Percentiles rank a stretch among this genome's conserved stretches.
Evolutionary conservation across 2,329 filamentous ascomycete genomes (phyloP).

Genomic region (Cyphellophora attinorum): DNA sequence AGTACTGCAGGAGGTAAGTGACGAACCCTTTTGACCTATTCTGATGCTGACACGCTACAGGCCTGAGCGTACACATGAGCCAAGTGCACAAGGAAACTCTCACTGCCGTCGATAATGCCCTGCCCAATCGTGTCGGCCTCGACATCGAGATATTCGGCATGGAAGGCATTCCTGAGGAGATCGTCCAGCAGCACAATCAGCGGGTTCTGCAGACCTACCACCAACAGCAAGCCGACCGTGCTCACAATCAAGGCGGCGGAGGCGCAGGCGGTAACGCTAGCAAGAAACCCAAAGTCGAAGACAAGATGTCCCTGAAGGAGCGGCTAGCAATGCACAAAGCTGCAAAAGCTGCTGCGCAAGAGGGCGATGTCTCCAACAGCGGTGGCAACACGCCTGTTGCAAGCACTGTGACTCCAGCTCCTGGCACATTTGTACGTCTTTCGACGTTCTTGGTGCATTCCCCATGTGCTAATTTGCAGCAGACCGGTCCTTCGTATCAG

Average conservation of each 20-base stretch:
- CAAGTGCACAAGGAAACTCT: conserved; percentile 96
- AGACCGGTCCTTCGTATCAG: conserved; percentile 12
- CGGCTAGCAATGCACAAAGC: conserved; percentile 69
- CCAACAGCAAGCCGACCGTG: conserved; percentile 71
- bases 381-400: conserved; percentile 46
- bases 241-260: conserved; percentile 73
- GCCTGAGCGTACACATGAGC: conserved; percentile 92
- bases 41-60: conserved; percentile 39
- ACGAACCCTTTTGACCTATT: no score
- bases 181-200: conserved; percentile 74
- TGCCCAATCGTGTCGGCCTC: conserved; percentile 73
- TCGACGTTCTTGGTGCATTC: neutral
- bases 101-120: conserved; percentile 79
- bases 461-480: conserved; percentile 3
- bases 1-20: conserved; percentile 85
- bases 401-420: conserved; percentile 19
- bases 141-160: conserved; percentile 97
- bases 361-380: conserved; percentile 45
- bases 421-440: conserved; percentile 10
- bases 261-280: conserved; percentile 45
- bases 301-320: conserved; percentile 67
- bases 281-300: conserved; percentile 65
- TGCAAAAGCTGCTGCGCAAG: conserved; percentile 47
- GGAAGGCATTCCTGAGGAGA: conserved; percentile 87
- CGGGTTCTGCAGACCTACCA: conserved; percentile 79